Evolutionary conservation across 768 basidiomycete species (phyloP), one percentile per base, ranked within the genome.

Genomic region (Pholiota conissans): DNA sequence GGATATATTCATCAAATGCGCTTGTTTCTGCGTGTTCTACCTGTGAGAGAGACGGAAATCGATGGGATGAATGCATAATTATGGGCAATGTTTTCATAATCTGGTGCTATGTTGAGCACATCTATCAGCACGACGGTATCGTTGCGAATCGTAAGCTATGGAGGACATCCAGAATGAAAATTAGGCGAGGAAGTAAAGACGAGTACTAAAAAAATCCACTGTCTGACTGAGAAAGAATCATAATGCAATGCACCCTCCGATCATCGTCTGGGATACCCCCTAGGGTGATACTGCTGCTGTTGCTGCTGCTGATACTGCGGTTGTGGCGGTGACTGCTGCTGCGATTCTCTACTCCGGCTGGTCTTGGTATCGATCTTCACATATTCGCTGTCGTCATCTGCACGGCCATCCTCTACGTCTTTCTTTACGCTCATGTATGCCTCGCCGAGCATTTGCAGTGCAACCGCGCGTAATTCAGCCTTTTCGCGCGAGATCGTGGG

Each of bases 381-480:
- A 65, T 93, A 95, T 65, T 93, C 93, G 62, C 79, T 81, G 58
- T 93, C 91, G 49, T 86, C 85, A 3, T 30, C 37, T 22, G 42
- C 42, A 32, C 30, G 30, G 9, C 49, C 52, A 20, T 67, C 64
- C 66, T 10, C 78, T 69, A 74, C 67, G 7, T 90, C 90, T 70
- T 89, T 90, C 75, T 79, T 84, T 29, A 91, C 90, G 16, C 67
- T 68, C 71, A 83, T 76, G 64, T 85, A 95, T 3, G 90, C 88
- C 60, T 92, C 90, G 5, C 93, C 93, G 1, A 95, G 76, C 37
- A 94, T 87, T 67, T 92, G 90, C 63, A 96, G 67, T 3, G 91
- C 92, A 20, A 90, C 81, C 0, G 94, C 94, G 16, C 93, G 81
- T 52, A 93, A 73, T 30, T 84, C 77, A 1, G 86, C 79, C 68